Percentiles rank a stretch among this genome's conserved stretches.
Evolutionary conservation across 345 rosid species (phyloP).

Genomic region (Anastatica hierochuntica): DNA sequence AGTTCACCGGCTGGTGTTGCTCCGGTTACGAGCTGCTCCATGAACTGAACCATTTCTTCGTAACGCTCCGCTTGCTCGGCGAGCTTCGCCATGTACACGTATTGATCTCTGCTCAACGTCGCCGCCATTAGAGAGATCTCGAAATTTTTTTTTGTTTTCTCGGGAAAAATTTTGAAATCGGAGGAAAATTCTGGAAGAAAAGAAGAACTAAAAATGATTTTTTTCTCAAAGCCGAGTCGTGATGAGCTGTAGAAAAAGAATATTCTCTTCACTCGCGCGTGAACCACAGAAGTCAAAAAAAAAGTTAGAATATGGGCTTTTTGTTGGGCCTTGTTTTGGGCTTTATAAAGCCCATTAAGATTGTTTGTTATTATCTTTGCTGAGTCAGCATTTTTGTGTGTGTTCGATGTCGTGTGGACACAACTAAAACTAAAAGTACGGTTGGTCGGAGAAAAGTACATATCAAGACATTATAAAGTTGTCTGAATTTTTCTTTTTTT

Average conservation of each 20-base stretch:
- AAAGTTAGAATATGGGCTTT: too few relatives aligned
- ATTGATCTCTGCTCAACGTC: slow-evolving; percentile 31
- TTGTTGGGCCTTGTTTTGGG: too few relatives aligned
- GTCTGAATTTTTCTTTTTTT: too few relatives aligned
- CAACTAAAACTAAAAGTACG: too few relatives aligned
- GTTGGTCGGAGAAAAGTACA: too few relatives aligned
- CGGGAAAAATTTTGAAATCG: slow-evolving; percentile 16
- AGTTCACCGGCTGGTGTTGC: slow-evolving; percentile 43
- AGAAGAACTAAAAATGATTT: background rate
- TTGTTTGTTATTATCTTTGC: too few relatives aligned
- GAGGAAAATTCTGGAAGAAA: slow-evolving; percentile 9
- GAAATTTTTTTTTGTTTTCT: background rate
- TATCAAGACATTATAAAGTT: too few relatives aligned
- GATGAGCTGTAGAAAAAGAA: slow-evolving; percentile 23
- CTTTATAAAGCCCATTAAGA: too few relatives aligned
- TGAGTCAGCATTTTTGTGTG: too few relatives aligned
- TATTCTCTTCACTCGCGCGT: slow-evolving; percentile 16
- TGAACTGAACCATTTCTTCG: slow-evolving; percentile 77
- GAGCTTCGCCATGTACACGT: slow-evolving; percentile 35
- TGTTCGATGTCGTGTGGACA: too few relatives aligned
- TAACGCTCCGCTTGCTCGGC: slow-evolving; percentile 37
- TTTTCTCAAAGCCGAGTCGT: slow-evolving; percentile 6
- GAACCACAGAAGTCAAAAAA: background rate
- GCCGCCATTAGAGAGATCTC: slow-evolving; percentile 26
- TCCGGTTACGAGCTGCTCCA: slow-evolving; percentile 59